Conservation (phyloP, 1,139 yeast genomes). For the Schwanniomyces etchellsii region DNA sequence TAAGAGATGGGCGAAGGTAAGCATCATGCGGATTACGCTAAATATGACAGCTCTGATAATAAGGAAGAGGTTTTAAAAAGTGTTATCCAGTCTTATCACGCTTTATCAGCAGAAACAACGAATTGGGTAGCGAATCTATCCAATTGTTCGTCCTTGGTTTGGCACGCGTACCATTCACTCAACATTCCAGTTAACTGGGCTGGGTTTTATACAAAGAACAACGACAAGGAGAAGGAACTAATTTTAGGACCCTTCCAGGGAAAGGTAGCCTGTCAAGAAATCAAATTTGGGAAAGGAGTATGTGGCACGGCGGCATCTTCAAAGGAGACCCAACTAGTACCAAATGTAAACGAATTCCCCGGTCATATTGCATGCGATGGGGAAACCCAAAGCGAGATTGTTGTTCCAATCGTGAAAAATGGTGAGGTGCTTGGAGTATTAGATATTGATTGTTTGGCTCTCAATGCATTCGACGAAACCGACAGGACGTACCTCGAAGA, state of each 20-base stretch:
- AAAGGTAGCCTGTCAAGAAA: constrained; percentile 89
- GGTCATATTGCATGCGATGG: constrained; percentile 98
- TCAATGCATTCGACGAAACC: constrained; percentile 57
- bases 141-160: constrained; percentile 76
- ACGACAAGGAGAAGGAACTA: constrained; percentile 36
- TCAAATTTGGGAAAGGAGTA: constrained; percentile 76
- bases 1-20: constrained; percentile 8
- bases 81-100: constrained; percentile 56
- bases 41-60: constrained; percentile 28
- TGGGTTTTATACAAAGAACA: constrained; percentile 68
- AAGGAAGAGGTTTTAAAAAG: constrained; percentile 57
- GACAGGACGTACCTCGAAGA: constrained; percentile 59
- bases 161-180: constrained; percentile 79
- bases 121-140: constrained; percentile 90
- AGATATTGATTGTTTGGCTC: constrained; percentile 73
- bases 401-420: constrained; percentile 64
- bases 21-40: constrained; percentile 64
- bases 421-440: constrained; percentile 63
- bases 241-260: constrained; percentile 94
- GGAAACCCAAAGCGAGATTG: constrained; percentile 87
- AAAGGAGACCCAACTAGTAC: constrained; percentile 62
- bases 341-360: constrained; percentile 70
- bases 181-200: constrained; percentile 75
- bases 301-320: constrained; percentile 78
- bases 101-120: constrained; percentile 53